These are phyloP conservation scores for Cryphonectria radicalis DNA, from an alignment of 2,329 filamentous ascomycete species.

Conservation along the genomic window DNA sequence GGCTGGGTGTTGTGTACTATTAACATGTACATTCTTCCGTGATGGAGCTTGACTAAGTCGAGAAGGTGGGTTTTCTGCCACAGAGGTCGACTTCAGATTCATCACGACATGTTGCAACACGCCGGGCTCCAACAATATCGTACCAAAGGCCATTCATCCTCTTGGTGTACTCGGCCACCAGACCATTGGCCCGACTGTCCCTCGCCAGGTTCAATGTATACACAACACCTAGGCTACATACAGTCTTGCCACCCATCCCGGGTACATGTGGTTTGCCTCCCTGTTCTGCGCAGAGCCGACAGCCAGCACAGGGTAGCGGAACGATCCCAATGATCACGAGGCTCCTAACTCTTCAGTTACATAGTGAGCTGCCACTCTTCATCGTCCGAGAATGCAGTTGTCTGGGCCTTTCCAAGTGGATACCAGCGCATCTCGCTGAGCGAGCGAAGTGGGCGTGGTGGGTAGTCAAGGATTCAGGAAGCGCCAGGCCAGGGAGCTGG, in stretches of 20 bases:
- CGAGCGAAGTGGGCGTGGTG: slow-evolving; percentile 28
- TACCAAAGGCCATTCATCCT: neutral
- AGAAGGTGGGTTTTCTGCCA: slow-evolving; percentile 26
- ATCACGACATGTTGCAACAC: slow-evolving; percentile 9
- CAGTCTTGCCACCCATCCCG: neutral
- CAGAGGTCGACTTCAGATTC: neutral
- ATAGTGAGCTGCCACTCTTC: neutral
- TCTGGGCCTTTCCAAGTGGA: slow-evolving; percentile 31
- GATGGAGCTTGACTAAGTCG: slow-evolving; percentile 25
- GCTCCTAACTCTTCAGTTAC: neutral
- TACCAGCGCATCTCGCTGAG: slow-evolving; percentile 29
- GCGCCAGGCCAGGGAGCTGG: slow-evolving; percentile 19
- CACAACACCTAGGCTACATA: neutral
- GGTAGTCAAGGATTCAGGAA: slow-evolving; percentile 24
- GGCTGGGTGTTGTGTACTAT: slow-evolving; percentile 19
- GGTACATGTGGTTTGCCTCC: neutral
- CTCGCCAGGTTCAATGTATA: neutral
- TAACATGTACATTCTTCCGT: slow-evolving; percentile 8
- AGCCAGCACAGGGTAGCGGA: slow-evolving; percentile 8
- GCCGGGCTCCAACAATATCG: neutral
- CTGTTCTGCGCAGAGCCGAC: neutral
- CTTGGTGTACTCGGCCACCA: neutral
- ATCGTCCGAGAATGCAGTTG: slow-evolving; percentile 27
- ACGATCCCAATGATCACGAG: neutral
- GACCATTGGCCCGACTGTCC: neutral